Percentiles rank a stretch among this genome's conserved stretches.
Evolutionary conservation across 192 early-diverging fungal genomes (phyloP).

Genomic region (Coemansia asiatica): DNA sequence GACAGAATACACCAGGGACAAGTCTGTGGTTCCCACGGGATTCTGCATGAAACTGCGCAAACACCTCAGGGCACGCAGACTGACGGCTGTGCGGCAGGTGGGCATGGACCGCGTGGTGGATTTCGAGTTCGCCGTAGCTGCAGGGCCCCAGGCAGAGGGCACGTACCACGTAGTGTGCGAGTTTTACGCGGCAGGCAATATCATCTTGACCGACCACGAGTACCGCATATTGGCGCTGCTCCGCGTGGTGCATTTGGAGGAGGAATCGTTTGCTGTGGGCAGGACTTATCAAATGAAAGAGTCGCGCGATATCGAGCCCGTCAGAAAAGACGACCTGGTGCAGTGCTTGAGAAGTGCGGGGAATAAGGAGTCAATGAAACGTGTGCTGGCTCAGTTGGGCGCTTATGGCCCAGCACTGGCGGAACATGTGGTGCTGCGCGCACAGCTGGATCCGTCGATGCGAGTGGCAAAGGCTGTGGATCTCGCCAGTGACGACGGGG

Average conservation of each 20-base stretch:
- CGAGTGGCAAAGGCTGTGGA: constrained; percentile 65
- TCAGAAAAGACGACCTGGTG: constrained; percentile 57
- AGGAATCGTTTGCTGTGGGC: constrained; percentile 80
- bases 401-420: constrained; percentile 84
- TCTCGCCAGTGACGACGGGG: constrained; percentile 14
- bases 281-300: constrained; percentile 61
- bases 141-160: constrained; percentile 38
- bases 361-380: constrained; percentile 69
- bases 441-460: constrained; percentile 64
- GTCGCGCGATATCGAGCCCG: constrained; percentile 57
- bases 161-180: constrained; percentile 76
- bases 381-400: constrained; percentile 58
- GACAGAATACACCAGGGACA: constrained; percentile 86
- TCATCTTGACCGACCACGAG: constrained; percentile 89
- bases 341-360: constrained; percentile 57
- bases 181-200: constrained; percentile 87
- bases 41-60: constrained; percentile 95
- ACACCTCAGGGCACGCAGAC: constrained; percentile 77
- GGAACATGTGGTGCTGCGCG: constrained; percentile 75
- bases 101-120: constrained; percentile 92
- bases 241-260: constrained; percentile 82
- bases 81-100: constrained; percentile 78
- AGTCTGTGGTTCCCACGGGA: constrained; percentile 75
- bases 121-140: constrained; percentile 78
- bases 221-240: constrained; percentile 82